A percentile compares a stretch with the other conserved stretches of the same genome.
These are phyloP conservation scores for Phoenix roebelenii DNA, from an alignment of 176 grass and related monocot species.

Conservation along the genomic window DNA sequence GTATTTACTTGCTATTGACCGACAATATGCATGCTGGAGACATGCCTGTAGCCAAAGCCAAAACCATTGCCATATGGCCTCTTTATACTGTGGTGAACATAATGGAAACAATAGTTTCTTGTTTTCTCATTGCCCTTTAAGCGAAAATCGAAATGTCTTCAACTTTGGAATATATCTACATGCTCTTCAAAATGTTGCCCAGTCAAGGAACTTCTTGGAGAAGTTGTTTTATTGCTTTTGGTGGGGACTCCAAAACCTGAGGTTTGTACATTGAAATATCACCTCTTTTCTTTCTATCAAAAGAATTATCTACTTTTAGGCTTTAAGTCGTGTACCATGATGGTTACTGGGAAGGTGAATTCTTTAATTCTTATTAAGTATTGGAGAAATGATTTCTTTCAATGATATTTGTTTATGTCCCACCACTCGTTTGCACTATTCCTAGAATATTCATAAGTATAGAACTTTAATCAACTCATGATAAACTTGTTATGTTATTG, in stretches of 20 bases:
- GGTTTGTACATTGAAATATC: conserved; percentile 26
- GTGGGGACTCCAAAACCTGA: conserved; percentile 95
- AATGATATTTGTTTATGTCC: no score
- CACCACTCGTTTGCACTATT: no score
- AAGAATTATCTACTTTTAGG: no score
- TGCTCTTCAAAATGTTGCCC: conserved; percentile 42
- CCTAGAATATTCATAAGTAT: no score
- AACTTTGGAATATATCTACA: conserved; percentile 50
- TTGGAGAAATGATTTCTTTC: no score
- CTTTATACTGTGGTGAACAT: conserved; percentile 39
- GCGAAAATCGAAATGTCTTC: neutral
- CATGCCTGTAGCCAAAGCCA: conserved; percentile 3
- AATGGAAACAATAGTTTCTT: conserved; percentile 22
- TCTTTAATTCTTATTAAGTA: no score
- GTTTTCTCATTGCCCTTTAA: neutral
- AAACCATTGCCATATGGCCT: conserved; percentile 4
- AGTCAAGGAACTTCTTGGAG: conserved; percentile 46
- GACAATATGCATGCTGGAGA: conserved; percentile 67
- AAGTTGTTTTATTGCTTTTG: conserved; percentile 96
- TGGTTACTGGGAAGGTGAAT: no score
- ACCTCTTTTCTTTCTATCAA: no score
- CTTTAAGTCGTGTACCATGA: no score
- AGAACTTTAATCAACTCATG: no score
- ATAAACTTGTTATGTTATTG: no score
- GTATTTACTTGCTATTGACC: conserved; percentile 88